Evolutionary conservation across 2,329 filamentous ascomycete genomes (phyloP).

Genomic region (Phialophora expanda): DNA sequence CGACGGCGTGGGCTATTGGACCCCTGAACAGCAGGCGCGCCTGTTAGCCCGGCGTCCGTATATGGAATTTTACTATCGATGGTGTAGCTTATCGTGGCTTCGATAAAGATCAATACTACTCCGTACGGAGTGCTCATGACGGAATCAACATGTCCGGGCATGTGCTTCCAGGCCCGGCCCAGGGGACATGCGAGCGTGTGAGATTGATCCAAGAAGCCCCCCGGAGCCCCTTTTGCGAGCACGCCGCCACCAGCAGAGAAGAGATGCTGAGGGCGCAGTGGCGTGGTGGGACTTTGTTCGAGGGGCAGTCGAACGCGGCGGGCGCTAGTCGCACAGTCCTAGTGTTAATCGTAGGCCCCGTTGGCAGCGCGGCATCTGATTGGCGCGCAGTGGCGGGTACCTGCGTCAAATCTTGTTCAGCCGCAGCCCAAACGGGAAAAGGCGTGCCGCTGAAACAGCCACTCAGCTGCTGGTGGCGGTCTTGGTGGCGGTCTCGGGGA

Average conservation of each 20-base stretch:
- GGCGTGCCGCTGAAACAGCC: too few species aligned
- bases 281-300: neutral
- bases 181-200: neutral
- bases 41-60: neutral
- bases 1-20: neutral
- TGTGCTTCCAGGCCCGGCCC: neutral
- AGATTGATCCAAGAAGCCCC: neutral
- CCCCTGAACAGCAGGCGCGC: neutral
- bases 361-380: neutral
- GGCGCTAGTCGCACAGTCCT: neutral
- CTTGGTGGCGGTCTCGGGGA: neutral
- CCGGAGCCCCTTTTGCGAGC: neutral
- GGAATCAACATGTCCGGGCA: neutral
- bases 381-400: neutral
- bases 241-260: neutral
- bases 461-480: too few species aligned
- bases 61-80: neutral
- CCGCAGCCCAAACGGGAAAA: neutral
- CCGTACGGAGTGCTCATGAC: neutral
- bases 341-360: neutral
- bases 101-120: neutral
- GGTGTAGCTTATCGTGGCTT: slow-evolving; percentile 1
- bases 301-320: neutral
- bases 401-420: neutral
- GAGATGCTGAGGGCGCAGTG: neutral